Evolutionary conservation across 139 green algal species (phyloP).

Genomic region (Chlorella sp.): DNA sequence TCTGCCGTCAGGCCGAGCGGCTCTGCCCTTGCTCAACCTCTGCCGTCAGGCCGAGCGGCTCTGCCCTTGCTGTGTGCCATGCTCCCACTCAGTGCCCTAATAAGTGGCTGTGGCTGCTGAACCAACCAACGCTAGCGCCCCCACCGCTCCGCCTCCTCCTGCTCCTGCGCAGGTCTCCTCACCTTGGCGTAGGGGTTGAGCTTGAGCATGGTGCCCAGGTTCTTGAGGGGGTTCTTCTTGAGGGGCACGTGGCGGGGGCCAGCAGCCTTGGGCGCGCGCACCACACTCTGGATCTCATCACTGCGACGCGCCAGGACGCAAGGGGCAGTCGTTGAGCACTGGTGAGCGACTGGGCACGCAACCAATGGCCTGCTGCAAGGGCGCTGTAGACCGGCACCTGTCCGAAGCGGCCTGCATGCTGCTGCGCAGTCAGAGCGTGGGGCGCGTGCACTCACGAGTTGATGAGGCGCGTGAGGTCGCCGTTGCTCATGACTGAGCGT

Average conservation of each 20-base stretch:
- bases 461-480: constrained; percentile 93
- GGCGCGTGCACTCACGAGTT: constrained; percentile 48
- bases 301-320: constrained; percentile 8
- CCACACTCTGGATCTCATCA: constrained; percentile 89
- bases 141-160: too few species aligned
- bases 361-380: neutral
- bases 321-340: neutral
- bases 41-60: too few species aligned
- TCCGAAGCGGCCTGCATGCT: too few species aligned
- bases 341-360: neutral
- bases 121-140: too few species aligned
- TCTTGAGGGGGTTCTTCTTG: constrained; percentile 99
- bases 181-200: constrained; percentile 94
- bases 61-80: too few species aligned
- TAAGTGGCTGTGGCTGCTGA: too few species aligned
- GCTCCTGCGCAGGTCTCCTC: too few species aligned
- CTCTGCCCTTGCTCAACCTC: too few species aligned
- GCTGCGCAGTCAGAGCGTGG: too few species aligned
- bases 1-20: too few species aligned
- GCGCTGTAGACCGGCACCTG: too few species aligned
- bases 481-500: constrained; percentile 81
- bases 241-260: constrained; percentile 49
- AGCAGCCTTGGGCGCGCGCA: constrained; percentile 57
- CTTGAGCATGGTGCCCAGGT: constrained; percentile 91
- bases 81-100: too few species aligned